These are phyloP conservation scores for Cladosporium austrohemisphaericum DNA, from an alignment of 2,329 filamentous ascomycete species.

Conservation along the genomic window DNA sequence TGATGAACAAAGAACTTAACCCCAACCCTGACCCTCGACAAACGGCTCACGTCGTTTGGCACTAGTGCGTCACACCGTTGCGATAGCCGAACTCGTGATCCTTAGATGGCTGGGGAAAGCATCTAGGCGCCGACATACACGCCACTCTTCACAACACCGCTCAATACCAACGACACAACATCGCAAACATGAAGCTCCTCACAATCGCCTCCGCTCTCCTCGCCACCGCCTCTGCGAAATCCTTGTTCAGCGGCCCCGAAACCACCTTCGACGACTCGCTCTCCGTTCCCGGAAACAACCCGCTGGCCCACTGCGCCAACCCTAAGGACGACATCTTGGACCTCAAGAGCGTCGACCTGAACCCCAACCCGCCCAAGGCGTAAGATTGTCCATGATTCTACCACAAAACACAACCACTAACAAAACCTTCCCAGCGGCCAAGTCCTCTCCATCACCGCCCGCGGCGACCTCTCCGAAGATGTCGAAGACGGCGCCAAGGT, in stretches of 20 bases:
- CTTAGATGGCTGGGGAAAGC: slow-evolving; percentile 2
- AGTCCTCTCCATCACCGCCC: slow-evolving; percentile 73
- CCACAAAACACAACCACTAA: slow-evolving; percentile 10
- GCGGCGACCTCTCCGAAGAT: slow-evolving; percentile 66
- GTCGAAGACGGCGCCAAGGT: slow-evolving; percentile 79
- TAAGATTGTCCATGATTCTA: slow-evolving; percentile 42
- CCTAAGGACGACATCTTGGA: slow-evolving; percentile 66
- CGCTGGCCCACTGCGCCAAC: slow-evolving; percentile 72
- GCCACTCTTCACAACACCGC: slow-evolving; percentile 6
- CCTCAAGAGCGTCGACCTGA: slow-evolving; percentile 75
- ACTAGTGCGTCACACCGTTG: too few species aligned
- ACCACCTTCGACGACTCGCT: slow-evolving; percentile 42
- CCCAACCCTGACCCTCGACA: too few species aligned
- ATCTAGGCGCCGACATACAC: slow-evolving; percentile 1
- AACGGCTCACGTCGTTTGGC: too few species aligned
- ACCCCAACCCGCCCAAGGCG: slow-evolving; percentile 82
- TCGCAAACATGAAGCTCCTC: slow-evolving; percentile 15
- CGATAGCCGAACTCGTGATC: background rate
- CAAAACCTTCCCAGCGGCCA: slow-evolving; percentile 59
- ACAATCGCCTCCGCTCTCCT: slow-evolving; percentile 12
- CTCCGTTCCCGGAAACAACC: slow-evolving; percentile 79
- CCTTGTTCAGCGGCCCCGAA: slow-evolving; percentile 4
- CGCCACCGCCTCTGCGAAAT: slow-evolving; percentile 8
- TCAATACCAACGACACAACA: background rate
- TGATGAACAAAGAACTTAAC: too few species aligned